Conservation (phyloP, 2,329 filamentous ascomycete genomes). For the Trichoderma sp. region DNA sequence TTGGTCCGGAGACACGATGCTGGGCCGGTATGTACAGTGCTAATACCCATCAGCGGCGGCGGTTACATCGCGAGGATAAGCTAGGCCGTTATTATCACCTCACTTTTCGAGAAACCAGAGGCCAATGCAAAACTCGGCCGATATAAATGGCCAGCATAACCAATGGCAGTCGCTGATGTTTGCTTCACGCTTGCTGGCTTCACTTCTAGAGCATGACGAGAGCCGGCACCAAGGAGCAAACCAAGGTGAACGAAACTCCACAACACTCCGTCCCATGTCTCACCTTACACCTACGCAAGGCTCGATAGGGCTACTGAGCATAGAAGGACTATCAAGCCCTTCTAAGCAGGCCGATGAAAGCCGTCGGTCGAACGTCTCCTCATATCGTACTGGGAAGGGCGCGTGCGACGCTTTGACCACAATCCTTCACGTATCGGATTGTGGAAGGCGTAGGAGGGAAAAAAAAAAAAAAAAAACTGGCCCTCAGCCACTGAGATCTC, state of each 20-base stretch:
- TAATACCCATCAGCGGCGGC: background rate
- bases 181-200: background rate
- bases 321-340: background rate
- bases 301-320: background rate
- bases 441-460: background rate
- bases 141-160: too few species aligned
- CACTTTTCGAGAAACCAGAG: background rate
- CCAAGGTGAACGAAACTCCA: background rate
- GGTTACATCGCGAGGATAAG: background rate
- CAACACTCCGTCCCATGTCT: background rate
- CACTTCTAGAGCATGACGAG: background rate
- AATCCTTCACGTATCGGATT: background rate
- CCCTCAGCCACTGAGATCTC: conserved; percentile 1
- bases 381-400: background rate
- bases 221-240: background rate
- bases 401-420: conserved; percentile 1
- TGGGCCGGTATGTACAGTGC: background rate
- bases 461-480: background rate
- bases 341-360: background rate
- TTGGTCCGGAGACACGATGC: background rate
- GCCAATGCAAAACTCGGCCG: background rate
- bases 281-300: background rate
- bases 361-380: background rate
- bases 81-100: background rate
- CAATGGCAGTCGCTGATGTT: background rate